Base-by-base conservation (phyloP, 306 rosid species). In the Trifolium dubium region DNA sequence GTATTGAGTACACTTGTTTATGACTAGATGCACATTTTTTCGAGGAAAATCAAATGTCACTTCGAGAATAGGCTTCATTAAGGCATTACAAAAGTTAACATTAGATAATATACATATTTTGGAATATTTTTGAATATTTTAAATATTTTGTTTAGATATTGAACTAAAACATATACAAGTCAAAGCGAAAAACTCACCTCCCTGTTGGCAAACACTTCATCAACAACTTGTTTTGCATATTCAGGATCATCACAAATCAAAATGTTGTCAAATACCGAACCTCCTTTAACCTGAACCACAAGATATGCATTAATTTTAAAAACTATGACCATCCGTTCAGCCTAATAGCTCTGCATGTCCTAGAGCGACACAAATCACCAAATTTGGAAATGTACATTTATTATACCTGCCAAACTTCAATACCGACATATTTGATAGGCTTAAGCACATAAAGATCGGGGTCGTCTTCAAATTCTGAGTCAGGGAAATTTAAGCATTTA, bases 321-420 rank as follows among this genome's bases (percentile, higher is more conserved):
- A 67, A 60, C 54, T 44, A n/a, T 41, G 35, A 32, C 23, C 65
- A 70, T 37, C 58, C 54, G 67, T 56, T 81, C 59, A 65, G 71
- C 51, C 77, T 18, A 76, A 72, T 46, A 43, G 59, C 18, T 63
- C 50, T 44, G 34, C 10, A 58, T 30, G 34, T 63, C 13, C 32
- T 11, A 15, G 39, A 47, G 35, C 34, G 31, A 71, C 15, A 54
- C 13, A 72, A 44, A 61, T 56, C 17, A 17, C 54, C 19, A 23
- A 44, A 61, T 63, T 29, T 12, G 64, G 53, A 81, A 72, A 55
- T 69, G 69, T 18, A 31, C 50, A 63, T 32, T 71, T 35, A 54
- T n/a, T 74, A 51, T 83, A 86, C 90, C 90, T 86, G 90, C 90
- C 90, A 86, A 70, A 86, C 86, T 81, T 86, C 88, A 6, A 86